Evolutionary conservation across 441 rosid genomes (phyloP), one percentile per base, ranked within the genome.

Genomic region (Biscutella laevigata): DNA sequence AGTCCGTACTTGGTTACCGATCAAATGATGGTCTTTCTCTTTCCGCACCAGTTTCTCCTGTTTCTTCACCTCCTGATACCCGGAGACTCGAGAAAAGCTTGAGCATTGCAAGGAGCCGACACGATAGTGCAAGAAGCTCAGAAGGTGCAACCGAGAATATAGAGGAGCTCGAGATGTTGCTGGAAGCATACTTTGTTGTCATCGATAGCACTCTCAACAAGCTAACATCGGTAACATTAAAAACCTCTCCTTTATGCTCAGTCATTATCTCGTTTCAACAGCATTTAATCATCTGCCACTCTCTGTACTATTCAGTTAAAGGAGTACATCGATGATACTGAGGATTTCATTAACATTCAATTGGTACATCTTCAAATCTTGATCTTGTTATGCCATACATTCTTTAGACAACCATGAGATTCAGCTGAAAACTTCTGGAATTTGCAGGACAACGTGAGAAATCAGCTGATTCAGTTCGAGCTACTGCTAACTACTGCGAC

Each of bases 251-350:
- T 1, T 29, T 28, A 28, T 13, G 9, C 24, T n/a, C 16, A n/a
- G n/a, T 48, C 1, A 1, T 1, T 2, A 0, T 38, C 24, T 45
- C 47, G 17, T 59, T 2, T 14, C 7, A 55, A 5, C 25, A 14
- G 4, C 20, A n/a, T 14, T 34, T 54, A 34, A 35, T 16, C 56
- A 26, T 61, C 20, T 10, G 35, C 57, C 10, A 56, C 28, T 0
- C 11, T 42, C 34, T 51, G 6, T 50, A 36, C 59, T 40, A 69
- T 58, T 54, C 91, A 91, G 96, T 68, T 91, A 64, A 91, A 91
- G 81, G 98, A 92, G 74, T 92, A 88, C 74, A 91, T 91, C 86
- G n/a, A n/a, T n/a, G n/a, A n/a, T n/a, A n/a, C n/a, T n/a, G n/a
- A n/a, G n/a, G n/a, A n/a, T n/a, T n/a, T 92, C 73, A 86, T 92